A percentile compares a stretch with the other conserved stretches of the same genome.
These are phyloP conservation scores for Penicillium sp. DNA, from an alignment of 2,329 filamentous ascomycete species.

Conservation along the genomic window DNA sequence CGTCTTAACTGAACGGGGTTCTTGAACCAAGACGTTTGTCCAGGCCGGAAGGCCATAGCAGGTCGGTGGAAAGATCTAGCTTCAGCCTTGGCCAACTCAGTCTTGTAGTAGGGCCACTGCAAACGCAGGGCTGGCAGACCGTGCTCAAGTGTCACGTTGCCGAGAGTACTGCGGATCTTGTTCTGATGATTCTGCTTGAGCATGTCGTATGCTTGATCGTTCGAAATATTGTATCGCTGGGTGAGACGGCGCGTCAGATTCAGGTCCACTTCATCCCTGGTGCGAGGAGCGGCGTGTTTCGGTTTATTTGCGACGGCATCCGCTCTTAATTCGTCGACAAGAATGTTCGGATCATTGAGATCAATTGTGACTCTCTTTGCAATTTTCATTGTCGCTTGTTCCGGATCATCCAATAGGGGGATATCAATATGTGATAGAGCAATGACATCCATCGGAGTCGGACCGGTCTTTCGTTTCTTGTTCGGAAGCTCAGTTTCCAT, in stretches of 20 bases:
- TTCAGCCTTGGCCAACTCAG: conserved; percentile 70
- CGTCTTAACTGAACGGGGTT: conserved; percentile 72
- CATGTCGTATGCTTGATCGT: conserved; percentile 91
- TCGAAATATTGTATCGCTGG: conserved; percentile 90
- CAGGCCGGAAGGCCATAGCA: conserved; percentile 67
- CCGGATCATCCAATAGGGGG: conserved; percentile 77
- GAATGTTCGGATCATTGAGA: conserved; percentile 80
- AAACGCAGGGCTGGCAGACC: conserved; percentile 86
- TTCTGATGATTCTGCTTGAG: conserved; percentile 96
- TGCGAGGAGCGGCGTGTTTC: conserved; percentile 36
- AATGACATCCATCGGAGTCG: conserved; percentile 46
- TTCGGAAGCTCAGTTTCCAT: conserved; percentile 50
- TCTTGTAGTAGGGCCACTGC: conserved; percentile 94
- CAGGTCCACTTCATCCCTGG: conserved; percentile 61
- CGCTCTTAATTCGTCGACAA: conserved; percentile 73
- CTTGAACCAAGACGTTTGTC: conserved; percentile 69
- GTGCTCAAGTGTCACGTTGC: conserved; percentile 90
- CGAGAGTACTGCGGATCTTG: conserved; percentile 89
- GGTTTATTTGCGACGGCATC: conserved; percentile 58
- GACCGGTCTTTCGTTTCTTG: conserved; percentile 64
- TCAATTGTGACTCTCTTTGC: conserved; percentile 80
- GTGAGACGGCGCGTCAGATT: conserved; percentile 70
- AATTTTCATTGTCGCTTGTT: conserved; percentile 67
- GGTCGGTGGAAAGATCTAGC: conserved; percentile 83
- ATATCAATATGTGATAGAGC: conserved; percentile 59